A percentile compares a stretch with the other conserved stretches of the same genome.
Evolutionary conservation across 1,284 basidiomycete species (phyloP).

Genomic region (Cryptococcus floricola): DNA sequence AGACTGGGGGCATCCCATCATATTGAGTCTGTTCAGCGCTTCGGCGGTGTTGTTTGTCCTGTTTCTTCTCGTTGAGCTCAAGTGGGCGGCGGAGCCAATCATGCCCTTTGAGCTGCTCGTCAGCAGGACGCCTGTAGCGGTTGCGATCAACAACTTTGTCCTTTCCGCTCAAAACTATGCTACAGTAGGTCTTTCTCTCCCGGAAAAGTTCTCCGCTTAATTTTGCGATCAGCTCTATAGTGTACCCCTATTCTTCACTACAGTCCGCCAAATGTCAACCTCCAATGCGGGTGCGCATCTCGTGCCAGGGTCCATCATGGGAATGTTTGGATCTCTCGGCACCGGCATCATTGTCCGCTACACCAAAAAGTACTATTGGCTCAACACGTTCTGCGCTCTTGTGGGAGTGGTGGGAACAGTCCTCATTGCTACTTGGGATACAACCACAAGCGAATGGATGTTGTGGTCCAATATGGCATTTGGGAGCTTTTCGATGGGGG

Average conservation of each 20-base stretch:
- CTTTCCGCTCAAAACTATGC: conserved; percentile 65
- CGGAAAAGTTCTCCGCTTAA: not conserved
- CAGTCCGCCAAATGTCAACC: conserved; percentile 71
- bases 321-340: conserved; percentile 73
- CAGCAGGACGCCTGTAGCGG: conserved; percentile 63
- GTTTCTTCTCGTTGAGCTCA: conserved; percentile 71
- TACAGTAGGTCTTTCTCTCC: conserved; percentile 57
- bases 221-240: conserved; percentile 65
- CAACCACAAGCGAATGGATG: conserved; percentile 53
- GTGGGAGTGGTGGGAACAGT: conserved; percentile 24
- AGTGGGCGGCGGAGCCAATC: conserved; percentile 70
- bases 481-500: conserved; percentile 21
- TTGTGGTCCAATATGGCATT: conserved; percentile 56
- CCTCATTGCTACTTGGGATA: conserved; percentile 28
- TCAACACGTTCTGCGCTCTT: conserved; percentile 44
- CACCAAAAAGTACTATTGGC: conserved; percentile 72
- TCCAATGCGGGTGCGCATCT: conserved; percentile 74
- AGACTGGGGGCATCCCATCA: conserved; percentile 63
- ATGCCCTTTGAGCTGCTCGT: conserved; percentile 75
- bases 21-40: conserved; percentile 61
- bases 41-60: conserved; percentile 57
- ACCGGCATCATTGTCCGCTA: conserved; percentile 80
- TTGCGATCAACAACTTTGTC: conserved; percentile 71
- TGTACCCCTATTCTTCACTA: conserved; percentile 79
- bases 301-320: conserved; percentile 78